Evolutionary conservation across 139 green algal species (phyloP).

Genomic region (Chlorella sorokiniana): DNA sequence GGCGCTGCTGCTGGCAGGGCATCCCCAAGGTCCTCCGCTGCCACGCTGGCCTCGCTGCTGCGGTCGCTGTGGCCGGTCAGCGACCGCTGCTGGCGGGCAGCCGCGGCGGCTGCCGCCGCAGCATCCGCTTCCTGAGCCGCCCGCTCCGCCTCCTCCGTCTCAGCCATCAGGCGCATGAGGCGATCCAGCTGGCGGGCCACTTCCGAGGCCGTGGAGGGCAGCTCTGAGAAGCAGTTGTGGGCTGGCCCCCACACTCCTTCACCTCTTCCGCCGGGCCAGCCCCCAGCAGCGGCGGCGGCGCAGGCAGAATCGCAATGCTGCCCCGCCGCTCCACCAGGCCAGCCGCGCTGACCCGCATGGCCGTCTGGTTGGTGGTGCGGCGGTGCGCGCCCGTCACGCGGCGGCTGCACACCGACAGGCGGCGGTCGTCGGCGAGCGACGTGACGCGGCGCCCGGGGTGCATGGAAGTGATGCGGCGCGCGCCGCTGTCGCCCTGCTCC

Average conservation of each 20-base stretch:
- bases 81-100: slow-evolving; percentile 25
- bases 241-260: not conserved
- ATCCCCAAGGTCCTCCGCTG: too few species aligned
- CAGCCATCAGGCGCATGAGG: slow-evolving; percentile 42
- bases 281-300: not conserved
- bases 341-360: slow-evolving; percentile 4
- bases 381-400: slow-evolving; percentile 11
- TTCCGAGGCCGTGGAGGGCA: slow-evolving; percentile 49
- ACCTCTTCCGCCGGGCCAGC: too few species aligned
- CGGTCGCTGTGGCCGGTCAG: not conserved
- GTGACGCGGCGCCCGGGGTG: not conserved
- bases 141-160: slow-evolving; percentile 4
- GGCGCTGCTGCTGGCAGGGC: too few species aligned
- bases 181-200: slow-evolving; percentile 47
- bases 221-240: slow-evolving; percentile 67
- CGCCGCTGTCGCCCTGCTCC: not conserved
- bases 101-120: slow-evolving; percentile 1
- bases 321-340: slow-evolving; percentile 7
- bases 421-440: not conserved
- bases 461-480: not conserved
- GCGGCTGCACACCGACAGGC: not conserved
- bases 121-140: not conserved
- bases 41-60: not conserved
- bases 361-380: slow-evolving; percentile 12
- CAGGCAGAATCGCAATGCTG: slow-evolving; percentile 6